phyloP scores from a whole-genome alignment of 345 rosid species.

The Rhizophora apiculata region DNA sequence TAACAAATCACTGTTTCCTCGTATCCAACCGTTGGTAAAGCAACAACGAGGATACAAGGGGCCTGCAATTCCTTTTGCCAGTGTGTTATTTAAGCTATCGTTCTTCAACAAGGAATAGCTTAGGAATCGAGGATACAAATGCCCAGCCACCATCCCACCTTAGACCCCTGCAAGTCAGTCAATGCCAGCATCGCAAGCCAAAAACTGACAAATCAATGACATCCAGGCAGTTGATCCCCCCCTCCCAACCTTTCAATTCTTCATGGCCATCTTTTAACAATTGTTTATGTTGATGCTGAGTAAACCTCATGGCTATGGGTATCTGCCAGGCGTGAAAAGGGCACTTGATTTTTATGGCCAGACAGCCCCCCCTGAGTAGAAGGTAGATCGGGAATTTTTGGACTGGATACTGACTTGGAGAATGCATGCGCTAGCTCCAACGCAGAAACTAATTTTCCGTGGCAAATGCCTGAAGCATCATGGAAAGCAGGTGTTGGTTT shows the following conservation, averaged over 20 bases:
- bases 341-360: conserved; percentile 11
- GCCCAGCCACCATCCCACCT: neutral
- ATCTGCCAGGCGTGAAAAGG: conserved; percentile 24
- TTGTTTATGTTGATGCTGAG: conserved; percentile 16
- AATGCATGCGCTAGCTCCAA: conserved; percentile 27
- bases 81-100: too few species aligned
- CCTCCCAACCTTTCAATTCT: neutral
- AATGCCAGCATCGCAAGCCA: neutral
- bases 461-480: neutral
- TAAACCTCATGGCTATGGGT: conserved; percentile 3
- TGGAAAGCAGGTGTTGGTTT: conserved; percentile 5
- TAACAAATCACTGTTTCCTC: too few species aligned
- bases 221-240: neutral
- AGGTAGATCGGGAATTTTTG: conserved; percentile 5
- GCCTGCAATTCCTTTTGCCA: too few species aligned
- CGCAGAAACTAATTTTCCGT: conserved; percentile 24
- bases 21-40: too few species aligned
- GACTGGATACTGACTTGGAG: conserved; percentile 25
- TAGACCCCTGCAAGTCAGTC: neutral
- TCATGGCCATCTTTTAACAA: neutral
- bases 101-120: too few species aligned
- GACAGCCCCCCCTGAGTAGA: conserved; percentile 10
- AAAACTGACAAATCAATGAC: neutral
- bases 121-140: too few species aligned
- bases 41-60: too few species aligned